Evolutionary conservation across 345 rosid genomes (phyloP), one percentile per base, ranked within the genome.

Genomic region (Rhodamnia argentea): DNA sequence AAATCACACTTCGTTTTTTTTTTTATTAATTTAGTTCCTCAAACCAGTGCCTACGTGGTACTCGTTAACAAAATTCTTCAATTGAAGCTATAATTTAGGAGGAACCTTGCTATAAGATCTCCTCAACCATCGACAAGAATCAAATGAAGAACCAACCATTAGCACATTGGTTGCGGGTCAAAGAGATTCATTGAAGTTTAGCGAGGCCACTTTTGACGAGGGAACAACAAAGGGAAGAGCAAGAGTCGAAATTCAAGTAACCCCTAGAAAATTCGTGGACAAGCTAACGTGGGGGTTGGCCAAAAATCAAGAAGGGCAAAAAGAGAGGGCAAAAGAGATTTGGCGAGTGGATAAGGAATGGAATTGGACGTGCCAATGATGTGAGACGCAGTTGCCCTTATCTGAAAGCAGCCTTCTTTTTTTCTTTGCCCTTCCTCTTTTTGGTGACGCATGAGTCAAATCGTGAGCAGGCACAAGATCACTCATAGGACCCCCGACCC

Each of bases 351-450:
- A 82, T 86, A 81, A 86, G 57, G 57, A 57, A 55, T 5, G n/a
- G 18, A 27, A 51, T 10, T 40, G 51, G 82, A 81, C 84, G 87
- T 85, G 87, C 70, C 20, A 81, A 54, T 57, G 87, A 82, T 58
- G 76, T 56, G 87, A 82, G 84, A 86, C 44, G 87, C 50, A 54
- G 87, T 13, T 51, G 84, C 84, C 87, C 84, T 86, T 86, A 82
- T 86, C 87, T 24, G 54, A 32, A 76, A n/a, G 51, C 32, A 15
- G 24, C 52, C 83, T 10, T 11, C 3, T 27, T 76, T 42, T 81
- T 76, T 27, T 2, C 57, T 78, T 53, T 29, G 23, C 51, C 51
- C 10, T 47, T 50, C 52, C 52, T 27, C 52, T 7, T 50, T 51
- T 60, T 22, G 55, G 84, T 29, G 87, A 86, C 84, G 78, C 78